A percentile compares a stretch with the other conserved stretches of the same genome.
phyloP scores from a whole-genome alignment of 176 grass and related monocot genomes.

The Coix lacrymajobi region DNA sequence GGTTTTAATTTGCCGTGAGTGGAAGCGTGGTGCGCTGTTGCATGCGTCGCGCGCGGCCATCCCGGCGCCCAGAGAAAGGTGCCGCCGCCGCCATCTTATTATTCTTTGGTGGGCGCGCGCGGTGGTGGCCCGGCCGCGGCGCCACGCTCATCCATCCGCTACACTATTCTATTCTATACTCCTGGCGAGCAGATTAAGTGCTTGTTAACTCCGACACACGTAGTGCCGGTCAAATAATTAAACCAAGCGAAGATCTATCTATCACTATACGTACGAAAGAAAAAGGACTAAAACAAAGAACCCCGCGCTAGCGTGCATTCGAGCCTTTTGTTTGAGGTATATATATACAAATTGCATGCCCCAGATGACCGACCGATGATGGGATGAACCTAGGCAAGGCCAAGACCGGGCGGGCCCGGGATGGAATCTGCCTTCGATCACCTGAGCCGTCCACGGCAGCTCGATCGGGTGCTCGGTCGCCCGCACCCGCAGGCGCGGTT shows the following conservation, averaged over 20 bases:
- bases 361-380: neutral
- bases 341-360: neutral
- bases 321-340: neutral
- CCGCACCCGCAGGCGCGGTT: neutral
- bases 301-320: neutral
- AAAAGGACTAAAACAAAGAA: neutral
- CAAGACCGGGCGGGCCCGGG: neutral
- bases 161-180: neutral
- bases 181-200: neutral
- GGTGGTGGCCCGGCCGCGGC: conserved; percentile 10
- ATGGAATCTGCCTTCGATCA: neutral
- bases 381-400: neutral
- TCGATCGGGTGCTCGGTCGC: neutral
- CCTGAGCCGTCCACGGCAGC: neutral
- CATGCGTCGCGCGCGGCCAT: neutral
- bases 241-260: neutral
- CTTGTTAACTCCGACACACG: neutral
- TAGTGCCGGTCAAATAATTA: neutral
- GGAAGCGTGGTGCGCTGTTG: conserved; percentile 38
- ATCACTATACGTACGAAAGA: too few relatives aligned
- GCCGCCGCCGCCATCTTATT: neutral
- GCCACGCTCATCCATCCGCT: neutral
- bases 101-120: conserved; percentile 18
- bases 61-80: neutral
- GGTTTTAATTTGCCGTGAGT: neutral